Base-by-base conservation (phyloP, 305 asterid genomes). In the Plantago coronopus region DNA sequence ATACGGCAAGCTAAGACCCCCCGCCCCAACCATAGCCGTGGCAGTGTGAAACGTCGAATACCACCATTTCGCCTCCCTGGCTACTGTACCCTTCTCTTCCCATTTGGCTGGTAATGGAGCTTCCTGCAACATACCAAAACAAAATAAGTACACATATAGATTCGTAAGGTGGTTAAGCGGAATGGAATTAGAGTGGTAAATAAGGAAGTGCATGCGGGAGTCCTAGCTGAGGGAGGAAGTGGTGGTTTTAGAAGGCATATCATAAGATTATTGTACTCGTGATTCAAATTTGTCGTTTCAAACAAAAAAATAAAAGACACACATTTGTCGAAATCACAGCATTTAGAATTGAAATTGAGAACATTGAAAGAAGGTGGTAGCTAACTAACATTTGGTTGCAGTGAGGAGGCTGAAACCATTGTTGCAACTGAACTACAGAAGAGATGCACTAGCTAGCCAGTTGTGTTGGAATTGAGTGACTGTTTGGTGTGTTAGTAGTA, bases 11-110 rank as follows among this genome's bases (percentile, higher is more conserved):
- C 95, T 85, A 60, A 90, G 97, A 58, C 85, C 97, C 34, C 97
- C 97, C 14, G 97, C 95, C 7, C 97, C 97, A 62, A 89, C 97
- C 97, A 89, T 89, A 64, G 97, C 97, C 7, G 97, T 90, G 71
- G 87, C 97, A 0, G 96, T 81, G 85, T 87, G 97, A 61, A 90
- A 90, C 1, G 97, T 83, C 9, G 95, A 80, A 63, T 84, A 83
- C 97, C 87, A 85, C 87, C 89, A 79, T 79, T 79, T 83, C 0
- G 84, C 89, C 54, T n/a, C n/a, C n/a, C n/a, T 78, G 60, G 0
- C 84, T 76, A 74, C 68, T 3, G 77, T 82, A 6, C 77, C 83
- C 5, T 77, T 71, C 57, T 67, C 90, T 20, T 16, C 63, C 82
- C 79, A 67, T 71, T 73, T 65, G 0, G 69, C 79, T 11, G 78